Evolutionary conservation across 2,329 filamentous ascomycete species (phyloP), one percentile per base, ranked within the genome.

Genomic region (Colletotrichum sublineola): DNA sequence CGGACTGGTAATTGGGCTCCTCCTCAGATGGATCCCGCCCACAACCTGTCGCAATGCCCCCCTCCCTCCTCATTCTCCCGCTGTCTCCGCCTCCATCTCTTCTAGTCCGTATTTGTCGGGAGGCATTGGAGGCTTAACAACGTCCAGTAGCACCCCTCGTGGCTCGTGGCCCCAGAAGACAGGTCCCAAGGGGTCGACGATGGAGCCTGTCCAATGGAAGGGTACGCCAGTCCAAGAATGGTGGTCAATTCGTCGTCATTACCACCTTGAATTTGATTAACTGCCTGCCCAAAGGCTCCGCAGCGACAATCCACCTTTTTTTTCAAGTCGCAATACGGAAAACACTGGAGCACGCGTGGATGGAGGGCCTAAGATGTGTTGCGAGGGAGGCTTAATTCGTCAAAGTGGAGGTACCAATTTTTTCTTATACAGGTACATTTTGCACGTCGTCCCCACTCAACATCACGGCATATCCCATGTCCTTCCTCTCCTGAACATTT

Each of bases 401-500:
- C 56, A 57, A 48, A 56, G 63, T 61, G 68, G 63, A 71, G 40
- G 40, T 46, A 48, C 14, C 55, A 48, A 46, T n/a, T n/a, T 46
- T 46, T 48, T 60, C 52, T 48, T 50, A 18, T 57, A 31, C 24
- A 24, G 24, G 24, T 24, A 24, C 36, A 24, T 24, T 48, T 48
- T 9, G 4, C 46, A 24, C n/a, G 29, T 40, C 24, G 48, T 62
- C 63, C 42, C 68, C 68, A 67, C 68, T 44, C 57, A 44, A 38
- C 57, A 64, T 71, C 63, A 67, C 68, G 52, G 68, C 56, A 71
- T 58, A 68, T 68, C 48, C 67, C 68, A 63, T 71, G 68, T 64
- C 67, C 36, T 50, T 65, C 31, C 55, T 46, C 56, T 48, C 46
- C 46, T 53, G 36, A 18, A 46, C 48, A 71, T 38, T 48, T 42